Conservation (phyloP, 1,139 yeast genomes). For the Candida tunisiensis region DNA sequence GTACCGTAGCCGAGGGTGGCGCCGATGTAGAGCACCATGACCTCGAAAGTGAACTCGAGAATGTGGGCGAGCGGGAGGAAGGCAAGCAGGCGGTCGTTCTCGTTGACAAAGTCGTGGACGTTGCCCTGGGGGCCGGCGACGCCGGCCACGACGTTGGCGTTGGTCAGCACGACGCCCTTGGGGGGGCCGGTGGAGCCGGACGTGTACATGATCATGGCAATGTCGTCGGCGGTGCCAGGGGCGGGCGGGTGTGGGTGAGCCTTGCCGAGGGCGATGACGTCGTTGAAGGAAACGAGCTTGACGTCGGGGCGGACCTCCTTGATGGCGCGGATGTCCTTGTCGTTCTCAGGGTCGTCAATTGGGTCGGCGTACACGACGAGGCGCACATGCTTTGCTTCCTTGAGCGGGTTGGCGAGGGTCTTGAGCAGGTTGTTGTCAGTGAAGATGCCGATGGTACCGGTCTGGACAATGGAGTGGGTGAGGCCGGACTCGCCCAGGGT, state of each 20-base stretch:
- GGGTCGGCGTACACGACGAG: constrained; percentile 56
- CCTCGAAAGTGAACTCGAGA: constrained; percentile 81
- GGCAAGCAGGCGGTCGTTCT: constrained; percentile 58
- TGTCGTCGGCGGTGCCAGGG: constrained; percentile 55
- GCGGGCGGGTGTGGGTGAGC: constrained; percentile 23
- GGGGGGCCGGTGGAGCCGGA: constrained; percentile 98
- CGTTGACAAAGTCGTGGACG: constrained; percentile 35
- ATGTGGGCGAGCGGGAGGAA: constrained; percentile 95
- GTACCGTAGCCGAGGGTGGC: constrained; percentile 77
- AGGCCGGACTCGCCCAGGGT: constrained; percentile 89
- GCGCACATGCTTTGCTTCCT: constrained; percentile 40
- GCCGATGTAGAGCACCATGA: constrained; percentile 78
- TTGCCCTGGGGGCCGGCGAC: constrained; percentile 63
- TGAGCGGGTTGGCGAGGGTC: constrained; percentile 54
- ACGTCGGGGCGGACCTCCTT: constrained; percentile 61
- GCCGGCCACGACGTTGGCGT: constrained; percentile 67
- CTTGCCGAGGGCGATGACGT: constrained; percentile 49
- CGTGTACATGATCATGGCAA: constrained; percentile 92
- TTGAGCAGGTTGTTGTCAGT: constrained; percentile 63
- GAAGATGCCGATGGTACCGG: constrained; percentile 62
- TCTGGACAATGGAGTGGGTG: constrained; percentile 70
- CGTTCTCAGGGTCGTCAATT: constrained; percentile 39
- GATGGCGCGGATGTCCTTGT: constrained; percentile 40
- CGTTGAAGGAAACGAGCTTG: constrained; percentile 45
- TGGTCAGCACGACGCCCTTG: constrained; percentile 84